phyloP scores from a whole-genome alignment of 139 green algal genomes.

The Coccomyxa sp. region DNA sequence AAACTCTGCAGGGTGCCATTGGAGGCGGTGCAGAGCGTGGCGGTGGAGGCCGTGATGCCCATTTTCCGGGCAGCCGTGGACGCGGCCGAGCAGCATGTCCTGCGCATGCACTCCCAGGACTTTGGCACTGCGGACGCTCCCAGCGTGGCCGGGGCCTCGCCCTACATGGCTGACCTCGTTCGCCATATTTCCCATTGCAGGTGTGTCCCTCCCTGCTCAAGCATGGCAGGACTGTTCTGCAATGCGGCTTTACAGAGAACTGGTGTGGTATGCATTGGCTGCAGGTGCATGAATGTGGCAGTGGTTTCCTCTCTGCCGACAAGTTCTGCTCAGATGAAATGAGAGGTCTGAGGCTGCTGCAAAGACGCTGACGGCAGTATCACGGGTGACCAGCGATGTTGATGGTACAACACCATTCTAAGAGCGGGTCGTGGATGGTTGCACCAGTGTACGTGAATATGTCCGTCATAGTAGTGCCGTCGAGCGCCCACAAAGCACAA shows the following conservation, averaged over 20 bases:
- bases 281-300: too few species aligned
- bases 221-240: neutral
- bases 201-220: neutral
- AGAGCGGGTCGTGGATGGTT: too few species aligned
- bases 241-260: too few species aligned
- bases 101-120: slow-evolving; percentile 49
- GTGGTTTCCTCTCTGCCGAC: too few species aligned
- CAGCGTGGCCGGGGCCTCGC: slow-evolving; percentile 48
- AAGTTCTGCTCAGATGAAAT: neutral
- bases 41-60: slow-evolving; percentile 57
- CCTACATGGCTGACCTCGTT: slow-evolving; percentile 61
- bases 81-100: slow-evolving; percentile 39
- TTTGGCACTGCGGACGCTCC: slow-evolving; percentile 14
- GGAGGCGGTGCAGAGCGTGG: slow-evolving; percentile 33
- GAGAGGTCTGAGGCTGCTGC: neutral
- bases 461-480: too few species aligned
- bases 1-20: slow-evolving; percentile 40
- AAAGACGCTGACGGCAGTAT: neutral
- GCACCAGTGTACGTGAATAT: too few species aligned
- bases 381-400: too few species aligned
- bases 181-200: slow-evolving; percentile 49
- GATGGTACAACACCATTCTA: too few species aligned
- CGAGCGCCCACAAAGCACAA: too few species aligned
- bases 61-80: slow-evolving; percentile 70
- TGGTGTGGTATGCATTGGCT: too few species aligned